Base-by-base conservation (phyloP, 2,329 filamentous ascomycete species). In the Stagonosporopsis cucurbitacearum region DNA sequence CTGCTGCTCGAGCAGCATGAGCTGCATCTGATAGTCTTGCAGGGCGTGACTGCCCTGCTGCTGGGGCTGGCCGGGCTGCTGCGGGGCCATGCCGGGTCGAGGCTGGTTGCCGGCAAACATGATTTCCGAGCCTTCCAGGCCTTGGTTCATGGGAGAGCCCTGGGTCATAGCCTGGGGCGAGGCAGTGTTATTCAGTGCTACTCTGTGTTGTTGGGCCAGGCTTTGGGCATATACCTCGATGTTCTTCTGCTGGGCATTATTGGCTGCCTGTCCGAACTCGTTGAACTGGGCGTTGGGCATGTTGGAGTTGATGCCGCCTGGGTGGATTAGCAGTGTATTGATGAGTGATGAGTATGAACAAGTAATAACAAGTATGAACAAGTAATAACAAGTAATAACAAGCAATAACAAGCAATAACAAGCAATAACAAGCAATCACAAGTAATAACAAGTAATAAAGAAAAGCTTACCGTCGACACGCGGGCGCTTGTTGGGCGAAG, bases 401-500 rank as follows among this genome's bases (percentile, higher is more conserved):
- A n/a, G n/a, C n/a, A n/a, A n/a, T n/a, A n/a, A n/a, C n/a, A n/a
- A n/a, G n/a, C n/a, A n/a, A n/a, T n/a, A n/a, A n/a, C n/a, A n/a
- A n/a, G n/a, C n/a, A n/a, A n/a, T n/a, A n/a, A n/a, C n/a, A n/a
- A n/a, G n/a, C n/a, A n/a, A n/a, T n/a, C n/a, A n/a, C n/a, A n/a
- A n/a, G n/a, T n/a, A n/a, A n/a, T n/a, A n/a, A n/a, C n/a, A n/a
- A n/a, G n/a, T n/a, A n/a, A n/a, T n/a, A n/a, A n/a, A n/a, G n/a
- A 19, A 28, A 4, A 36, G 63, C 65, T 83, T 82, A 69, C 88
- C 87, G 62, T 93, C 91, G 58, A 96, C 84, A 54, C 93, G 90
- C 54, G 88, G 91, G 69, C 93, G 86, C 80, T 98, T 98, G 60
- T 90, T 94, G 2, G 94, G 94, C 28, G 94, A 98, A 4, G 92